Percentiles rank a stretch among this genome's conserved stretches.
These are phyloP conservation scores for Papiliotrema nemorosa DNA, from an alignment of 1,284 basidiomycete species.

Conservation along the genomic window DNA sequence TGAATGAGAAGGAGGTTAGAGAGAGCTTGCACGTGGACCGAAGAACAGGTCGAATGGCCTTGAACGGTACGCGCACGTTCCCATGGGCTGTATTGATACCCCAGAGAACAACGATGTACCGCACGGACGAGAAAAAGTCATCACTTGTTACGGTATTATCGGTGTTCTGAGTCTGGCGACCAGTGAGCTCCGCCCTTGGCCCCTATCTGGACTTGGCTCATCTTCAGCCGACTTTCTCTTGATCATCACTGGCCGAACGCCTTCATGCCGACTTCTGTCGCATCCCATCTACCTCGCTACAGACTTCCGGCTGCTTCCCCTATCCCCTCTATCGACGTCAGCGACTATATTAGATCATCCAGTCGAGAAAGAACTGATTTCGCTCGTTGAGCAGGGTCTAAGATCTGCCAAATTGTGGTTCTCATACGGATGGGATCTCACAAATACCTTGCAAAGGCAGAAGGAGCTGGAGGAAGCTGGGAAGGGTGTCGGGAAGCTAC, in stretches of 20 bases:
- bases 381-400: slow-evolving; percentile 81
- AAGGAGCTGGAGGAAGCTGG: slow-evolving; percentile 61
- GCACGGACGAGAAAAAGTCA: slow-evolving; percentile 49
- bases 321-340: slow-evolving; percentile 63
- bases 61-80: slow-evolving; percentile 38
- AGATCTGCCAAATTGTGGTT: slow-evolving; percentile 78
- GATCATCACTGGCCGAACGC: slow-evolving; percentile 78
- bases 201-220: slow-evolving; percentile 71
- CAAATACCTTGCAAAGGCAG: slow-evolving; percentile 82
- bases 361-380: slow-evolving; percentile 81
- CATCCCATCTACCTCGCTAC: slow-evolving; percentile 85
- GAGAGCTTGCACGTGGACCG: slow-evolving; percentile 51
- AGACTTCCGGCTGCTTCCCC: slow-evolving; percentile 86
- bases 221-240: slow-evolving; percentile 87
- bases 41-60: slow-evolving; percentile 41
- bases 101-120: slow-evolving; percentile 43
- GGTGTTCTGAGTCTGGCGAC: slow-evolving; percentile 81
- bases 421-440: slow-evolving; percentile 88
- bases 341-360: slow-evolving; percentile 63
- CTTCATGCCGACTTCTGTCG: slow-evolving; percentile 72
- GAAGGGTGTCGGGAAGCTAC: slow-evolving; percentile 56
- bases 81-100: not conserved
- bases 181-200: slow-evolving; percentile 65
- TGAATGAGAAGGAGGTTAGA: slow-evolving; percentile 43
- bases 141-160: slow-evolving; percentile 71